These are phyloP conservation scores for Globisporangium radiosum DNA, from an alignment of 352 stramenopile genomes.

Conservation along the genomic window DNA sequence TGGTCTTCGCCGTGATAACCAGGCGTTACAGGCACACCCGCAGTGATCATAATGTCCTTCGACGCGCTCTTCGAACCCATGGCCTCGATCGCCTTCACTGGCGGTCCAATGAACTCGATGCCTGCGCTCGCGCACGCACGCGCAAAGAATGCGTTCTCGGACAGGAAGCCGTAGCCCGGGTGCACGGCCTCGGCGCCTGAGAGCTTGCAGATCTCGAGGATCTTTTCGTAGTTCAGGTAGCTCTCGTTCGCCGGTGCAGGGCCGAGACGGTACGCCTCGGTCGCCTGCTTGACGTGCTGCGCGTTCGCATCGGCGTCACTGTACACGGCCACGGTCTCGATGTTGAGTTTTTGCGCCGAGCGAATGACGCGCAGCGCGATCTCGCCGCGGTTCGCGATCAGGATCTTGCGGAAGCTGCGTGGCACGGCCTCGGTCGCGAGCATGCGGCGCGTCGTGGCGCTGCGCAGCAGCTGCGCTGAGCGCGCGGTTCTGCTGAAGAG, in stretches of 20 bases:
- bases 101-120: slow-evolving; percentile 89
- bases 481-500: slow-evolving; percentile 7
- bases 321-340: slow-evolving; percentile 90
- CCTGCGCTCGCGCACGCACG: slow-evolving; percentile 55
- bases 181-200: slow-evolving; percentile 80
- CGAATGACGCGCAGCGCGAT: slow-evolving; percentile 86
- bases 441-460: slow-evolving; percentile 8
- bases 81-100: slow-evolving; percentile 76
- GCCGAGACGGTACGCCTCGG: slow-evolving; percentile 67
- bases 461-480: slow-evolving; percentile 11
- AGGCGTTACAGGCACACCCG: slow-evolving; percentile 81
- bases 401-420: slow-evolving; percentile 82
- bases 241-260: slow-evolving; percentile 61
- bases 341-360: slow-evolving; percentile 80
- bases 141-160: slow-evolving; percentile 82
- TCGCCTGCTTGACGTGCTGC: slow-evolving; percentile 69
- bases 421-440: slow-evolving; percentile 21
- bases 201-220: slow-evolving; percentile 57
- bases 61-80: slow-evolving; percentile 92
- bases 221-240: slow-evolving; percentile 76
- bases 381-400: slow-evolving; percentile 89
- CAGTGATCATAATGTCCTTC: slow-evolving; percentile 89
- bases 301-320: slow-evolving; percentile 80
- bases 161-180: slow-evolving; percentile 89
- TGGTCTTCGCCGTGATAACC: slow-evolving; percentile 91